Base-by-base conservation (phyloP, 75 land plant genomes). In the Selaginella tamariscina region DNA sequence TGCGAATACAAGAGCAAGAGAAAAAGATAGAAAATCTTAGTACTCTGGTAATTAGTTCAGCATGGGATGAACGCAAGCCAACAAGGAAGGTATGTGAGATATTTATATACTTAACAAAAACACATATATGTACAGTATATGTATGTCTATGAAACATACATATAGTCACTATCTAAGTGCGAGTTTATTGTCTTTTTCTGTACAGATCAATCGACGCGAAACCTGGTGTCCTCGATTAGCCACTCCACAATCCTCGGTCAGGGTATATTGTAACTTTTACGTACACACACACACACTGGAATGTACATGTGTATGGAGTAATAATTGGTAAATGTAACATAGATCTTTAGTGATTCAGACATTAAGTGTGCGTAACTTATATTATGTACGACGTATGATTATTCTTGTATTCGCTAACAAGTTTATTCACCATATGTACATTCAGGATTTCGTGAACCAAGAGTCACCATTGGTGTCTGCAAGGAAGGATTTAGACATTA, bases 1-100 rank as follows among this genome's bases (percentile, higher is more conserved):
- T 59, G 24, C 70, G 82, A 29, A 78, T 90, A 29, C 82, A 55
- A 70, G 98, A 89, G 70, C 96, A 87, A 56, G 86, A 94, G 69
- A 76, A 73, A 71, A 87, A 79, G 70, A 85, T 83, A 65, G 82
- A 85, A 2, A 83, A 79, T 65, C 79, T 83, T n/a, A 94, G 80
- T 63, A 82, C 74, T 39, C 59, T 81, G 49, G 81, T 82, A n/a
- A 70, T 72, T 39, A 65, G 65, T 23, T 76, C 86, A 13, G 77
- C 86, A 30, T 68, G 67, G 39, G 80, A 79, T 54, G 72, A 69
- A 56, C 55, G 72, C 59, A 69, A 69, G 18, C 0, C 23, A 67
- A 66, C 26, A 73, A 31, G 73, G 70, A 24, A 67, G 55, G 65
- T 66, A 78, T 82, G 86, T 82, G 56, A 5, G 30, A 26, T 56